phyloP scores from a whole-genome alignment of 2,329 filamentous ascomycete species.

The Aspergillus pseudonomiae region DNA sequence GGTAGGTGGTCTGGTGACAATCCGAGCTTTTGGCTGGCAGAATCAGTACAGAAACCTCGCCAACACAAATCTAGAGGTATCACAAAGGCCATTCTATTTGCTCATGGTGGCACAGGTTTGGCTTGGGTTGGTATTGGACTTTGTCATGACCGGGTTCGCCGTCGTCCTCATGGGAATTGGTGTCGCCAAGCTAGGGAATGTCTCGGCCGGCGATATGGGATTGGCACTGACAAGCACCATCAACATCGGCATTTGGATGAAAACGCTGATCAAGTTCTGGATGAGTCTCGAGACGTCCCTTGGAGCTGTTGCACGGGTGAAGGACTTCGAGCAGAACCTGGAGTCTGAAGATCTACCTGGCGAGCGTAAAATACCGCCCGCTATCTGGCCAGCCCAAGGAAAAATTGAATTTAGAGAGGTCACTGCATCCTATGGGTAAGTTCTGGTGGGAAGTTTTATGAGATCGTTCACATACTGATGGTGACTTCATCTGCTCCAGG shows the following conservation, averaged over 20 bases:
- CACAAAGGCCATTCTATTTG: not conserved
- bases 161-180: too few relatives aligned
- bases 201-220: not conserved
- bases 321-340: conserved; percentile 41
- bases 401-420: not conserved
- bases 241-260: not conserved
- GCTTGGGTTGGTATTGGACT: too few relatives aligned
- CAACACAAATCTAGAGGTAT: not conserved
- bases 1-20: not conserved
- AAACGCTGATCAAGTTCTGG: conserved; percentile 9
- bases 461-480: too few relatives aligned
- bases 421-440: not conserved
- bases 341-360: not conserved
- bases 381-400: too few relatives aligned
- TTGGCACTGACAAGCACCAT: not conserved
- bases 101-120: not conserved
- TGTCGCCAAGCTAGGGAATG: too few relatives aligned
- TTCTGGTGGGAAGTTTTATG: not conserved
- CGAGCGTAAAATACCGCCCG: too few relatives aligned
- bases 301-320: conserved; percentile 47
- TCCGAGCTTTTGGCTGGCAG: not conserved
- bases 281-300: conserved; percentile 27
- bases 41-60: too few relatives aligned
- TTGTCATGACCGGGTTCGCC: too few relatives aligned
- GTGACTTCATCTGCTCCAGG: too few relatives aligned